A percentile compares a stretch with the other conserved stretches of the same genome.
Evolutionary conservation across 805 yeast species (phyloP).

Genomic region (Phaffomyces antillensis): DNA sequence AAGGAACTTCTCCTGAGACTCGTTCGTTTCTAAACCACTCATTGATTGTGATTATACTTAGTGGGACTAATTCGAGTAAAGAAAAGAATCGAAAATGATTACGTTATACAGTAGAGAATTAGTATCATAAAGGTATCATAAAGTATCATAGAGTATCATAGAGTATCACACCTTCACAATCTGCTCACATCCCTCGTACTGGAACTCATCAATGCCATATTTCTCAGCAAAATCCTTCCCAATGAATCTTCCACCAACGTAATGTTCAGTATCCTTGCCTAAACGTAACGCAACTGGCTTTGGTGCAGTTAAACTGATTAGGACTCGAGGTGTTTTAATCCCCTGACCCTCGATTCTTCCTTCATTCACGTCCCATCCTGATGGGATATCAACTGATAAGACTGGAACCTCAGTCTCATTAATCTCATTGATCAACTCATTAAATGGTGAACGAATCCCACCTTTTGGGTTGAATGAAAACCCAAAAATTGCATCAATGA

Average conservation of each 20-base stretch:
- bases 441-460: slow-evolving; percentile 77
- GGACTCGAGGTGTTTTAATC: slow-evolving; percentile 50
- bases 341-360: slow-evolving; percentile 52
- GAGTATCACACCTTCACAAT: slow-evolving; percentile 30
- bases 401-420: slow-evolving; percentile 41
- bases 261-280: slow-evolving; percentile 46
- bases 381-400: slow-evolving; percentile 83
- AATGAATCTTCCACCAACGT: slow-evolving; percentile 87
- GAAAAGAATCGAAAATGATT: too few relatives aligned
- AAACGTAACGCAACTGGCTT: slow-evolving; percentile 71
- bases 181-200: slow-evolving; percentile 53
- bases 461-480: slow-evolving; percentile 73
- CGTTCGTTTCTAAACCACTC: slow-evolving; percentile 3
- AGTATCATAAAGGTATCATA: too few relatives aligned
- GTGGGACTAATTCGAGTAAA: background rate
- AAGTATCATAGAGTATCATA: background rate
- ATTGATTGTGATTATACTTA: background rate
- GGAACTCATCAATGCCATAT: slow-evolving; percentile 63
- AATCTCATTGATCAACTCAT: slow-evolving; percentile 36
- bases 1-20: slow-evolving; percentile 3
- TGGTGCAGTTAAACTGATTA: slow-evolving; percentile 89
- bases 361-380: slow-evolving; percentile 93
- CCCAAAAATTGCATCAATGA: slow-evolving; percentile 86
- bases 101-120: background rate
- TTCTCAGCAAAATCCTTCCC: slow-evolving; percentile 57